Evolutionary conservation across 164 flowering plant genomes (phyloP), one percentile per base, ranked within the genome.

Genomic region (Dillenia suffruticosa): DNA sequence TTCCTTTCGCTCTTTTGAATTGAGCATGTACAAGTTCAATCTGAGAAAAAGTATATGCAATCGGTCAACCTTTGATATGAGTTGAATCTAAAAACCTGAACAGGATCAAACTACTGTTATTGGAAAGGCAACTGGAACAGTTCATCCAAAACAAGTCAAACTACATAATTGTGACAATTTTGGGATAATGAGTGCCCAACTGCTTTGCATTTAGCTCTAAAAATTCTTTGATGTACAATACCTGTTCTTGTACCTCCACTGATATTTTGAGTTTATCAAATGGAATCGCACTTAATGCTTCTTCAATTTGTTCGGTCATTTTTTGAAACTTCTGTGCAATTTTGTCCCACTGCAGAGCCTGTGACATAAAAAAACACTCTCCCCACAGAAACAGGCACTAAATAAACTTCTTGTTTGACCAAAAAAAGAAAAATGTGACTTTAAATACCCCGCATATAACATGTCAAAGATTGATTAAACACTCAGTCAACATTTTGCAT

Each of bases 231-330:
- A 26, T 26, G 40, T 26, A 26, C 40, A 2, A 43, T 72, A 91
- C 96, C 93, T 91, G 97, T 59, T 91, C 96, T 56, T 65, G 72
- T 70, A 89, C 92, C 75, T 91, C 97, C 65, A 84, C 94, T 19
- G 94, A 70, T 58, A 89, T 54, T 58, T 72, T 70, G 44, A 89
- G 82, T 62, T 68, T 72, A 54, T 76, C 68, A 70, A 79, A 89
- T 46, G 81, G 78, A 74, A 89, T 76, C 67, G 63, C 70, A 51
- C 63, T 60, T 59, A 91, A 67, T 46, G 94, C 86, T 15, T 73
- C 79, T 74, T 85, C 96, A 73, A 89, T 81, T 61, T 82, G 67
- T 74, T 74, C 81, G 0, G 88, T 87, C 57, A 82, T 63, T 24
- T 72, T 69, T 19, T 74, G 80, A 43, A 91, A 91, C 56, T 69